Evolutionary conservation across 257 asterid genomes (phyloP).

Genomic region (Pogostemon cablin): DNA sequence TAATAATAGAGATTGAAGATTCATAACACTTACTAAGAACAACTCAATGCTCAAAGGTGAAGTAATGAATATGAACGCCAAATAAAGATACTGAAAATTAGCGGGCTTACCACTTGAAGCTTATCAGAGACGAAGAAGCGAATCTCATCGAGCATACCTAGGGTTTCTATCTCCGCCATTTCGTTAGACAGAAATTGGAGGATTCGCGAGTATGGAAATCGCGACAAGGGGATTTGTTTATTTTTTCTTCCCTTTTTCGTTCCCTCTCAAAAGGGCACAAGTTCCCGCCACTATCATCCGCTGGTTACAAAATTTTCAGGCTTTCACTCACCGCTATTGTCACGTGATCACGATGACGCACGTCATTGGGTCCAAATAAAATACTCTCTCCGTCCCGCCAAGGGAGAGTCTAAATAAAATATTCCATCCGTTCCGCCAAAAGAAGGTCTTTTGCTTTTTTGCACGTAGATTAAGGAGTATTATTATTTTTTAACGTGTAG

Average conservation of each 20-base stretch:
- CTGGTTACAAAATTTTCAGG: background rate
- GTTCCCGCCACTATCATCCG: conserved; percentile 71
- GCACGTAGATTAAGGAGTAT: too few relatives aligned
- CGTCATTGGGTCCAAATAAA: conserved; percentile 3
- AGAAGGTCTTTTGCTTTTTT: too few relatives aligned
- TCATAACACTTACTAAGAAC: background rate
- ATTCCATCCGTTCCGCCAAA: too few relatives aligned
- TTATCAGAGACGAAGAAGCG: conserved; percentile 80
- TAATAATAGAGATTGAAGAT: conserved; percentile 8
- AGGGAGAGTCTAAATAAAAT: too few relatives aligned
- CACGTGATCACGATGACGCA: conserved; percentile 31
- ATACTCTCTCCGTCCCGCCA: too few relatives aligned
- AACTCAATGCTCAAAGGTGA: background rate
- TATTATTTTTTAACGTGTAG: too few relatives aligned
- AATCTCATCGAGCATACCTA: conserved; percentile 74
- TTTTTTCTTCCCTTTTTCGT: conserved; percentile 8
- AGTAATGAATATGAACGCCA: background rate
- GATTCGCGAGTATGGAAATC: conserved; percentile 13
- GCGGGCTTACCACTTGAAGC: conserved; percentile 85
- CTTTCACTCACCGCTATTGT: background rate
- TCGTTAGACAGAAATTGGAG: conserved; percentile 20
- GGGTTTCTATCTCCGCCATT: conserved; percentile 73
- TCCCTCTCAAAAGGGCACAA: conserved; percentile 39
- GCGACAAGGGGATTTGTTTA: conserved; percentile 20
- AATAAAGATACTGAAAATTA: background rate